phyloP scores from a whole-genome alignment of 2,329 filamentous ascomycete genomes.

The Exserohilum turcica region DNA sequence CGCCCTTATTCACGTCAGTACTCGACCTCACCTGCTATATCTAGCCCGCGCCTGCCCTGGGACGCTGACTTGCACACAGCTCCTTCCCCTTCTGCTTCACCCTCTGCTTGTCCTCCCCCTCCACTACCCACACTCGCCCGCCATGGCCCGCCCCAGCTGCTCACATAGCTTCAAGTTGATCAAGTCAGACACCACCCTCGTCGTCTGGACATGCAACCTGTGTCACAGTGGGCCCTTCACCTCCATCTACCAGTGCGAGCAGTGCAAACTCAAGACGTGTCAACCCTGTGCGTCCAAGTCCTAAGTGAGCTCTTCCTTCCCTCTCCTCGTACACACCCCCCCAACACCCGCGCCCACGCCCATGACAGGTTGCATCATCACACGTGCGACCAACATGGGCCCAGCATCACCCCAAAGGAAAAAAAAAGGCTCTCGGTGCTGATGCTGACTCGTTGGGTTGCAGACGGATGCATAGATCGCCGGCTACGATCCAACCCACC shows the following conservation, averaged over 20 bases:
- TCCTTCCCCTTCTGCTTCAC: not conserved
- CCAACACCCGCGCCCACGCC: not conserved
- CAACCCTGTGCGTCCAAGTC: constrained; percentile 54
- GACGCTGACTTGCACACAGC: constrained; percentile 31
- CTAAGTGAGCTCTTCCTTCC: constrained; percentile 33
- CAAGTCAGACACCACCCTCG: constrained; percentile 58
- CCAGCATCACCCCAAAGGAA: constrained; percentile 11
- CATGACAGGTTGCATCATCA: constrained; percentile 8
- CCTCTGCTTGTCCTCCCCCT: not conserved
- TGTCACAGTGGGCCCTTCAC: constrained; percentile 58
- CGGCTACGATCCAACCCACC: constrained; percentile 29
- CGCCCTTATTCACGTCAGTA: constrained; percentile 28
- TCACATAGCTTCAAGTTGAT: constrained; percentile 57
- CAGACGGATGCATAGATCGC: constrained; percentile 34
- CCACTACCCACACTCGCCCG: constrained; percentile 12
- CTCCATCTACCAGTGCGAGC: constrained; percentile 57
- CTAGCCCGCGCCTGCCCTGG: constrained; percentile 20
- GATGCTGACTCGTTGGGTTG: constrained; percentile 31
- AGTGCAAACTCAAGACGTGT: constrained; percentile 59
- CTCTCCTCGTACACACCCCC: not conserved
- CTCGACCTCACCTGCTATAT: constrained; percentile 32
- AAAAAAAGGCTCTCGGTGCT: constrained; percentile 20
- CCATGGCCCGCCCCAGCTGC: constrained; percentile 57
- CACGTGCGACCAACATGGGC: constrained; percentile 18
- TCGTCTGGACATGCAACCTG: constrained; percentile 59